Evolutionary conservation across 345 rosid species (phyloP), one percentile per base, ranked within the genome.

Genomic region (Kandelia obovata): DNA sequence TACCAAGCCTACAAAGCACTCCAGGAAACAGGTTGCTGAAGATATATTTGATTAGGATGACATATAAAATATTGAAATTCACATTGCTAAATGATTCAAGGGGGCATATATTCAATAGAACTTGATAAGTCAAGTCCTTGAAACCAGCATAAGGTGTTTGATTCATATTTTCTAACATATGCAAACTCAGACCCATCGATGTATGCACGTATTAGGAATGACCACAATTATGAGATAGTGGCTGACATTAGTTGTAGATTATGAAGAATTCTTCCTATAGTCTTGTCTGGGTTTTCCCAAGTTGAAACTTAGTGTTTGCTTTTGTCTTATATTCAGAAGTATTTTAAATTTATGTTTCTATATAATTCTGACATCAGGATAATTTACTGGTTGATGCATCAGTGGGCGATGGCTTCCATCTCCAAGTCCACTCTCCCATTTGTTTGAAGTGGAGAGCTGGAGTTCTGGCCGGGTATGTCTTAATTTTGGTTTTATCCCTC

Each of bases 361-460:
- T 75, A 79, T 74, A 58, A 82, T 78, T 86, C 96, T 89, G 92
- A 92, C 93, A 73, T 90, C 90, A 86, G 90, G 90, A 61, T 88
- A 72, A 77, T 88, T 87, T 93, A 80, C 89, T 89, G 90, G 84
- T 88, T 89, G 85, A 88, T 93, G 84, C 85, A 83, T 87, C 92
- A 94, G 99, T 84, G 96, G 91, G 72, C 93, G 92, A 70, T 89
- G 96, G 99, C 62, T 84, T 61, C 88, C 86, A 70, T 80, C 89
- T 78, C 65, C 89, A 61, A 75, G 79, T 80, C 86, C 92, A 65
- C 83, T 80, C 78, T 81, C 97, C 25, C 90, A 74, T 55, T 75
- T 85, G 53, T 82, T 68, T 57, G 96, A 95, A 79, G 88, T 75
- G 25, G 99, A 91, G n/a, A 95, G 97, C 84, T 84, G 83, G 73